These are phyloP conservation scores for Pythium aphanidermatum DNA, from an alignment of 352 stramenopile genomes.

Conservation along the genomic window DNA sequence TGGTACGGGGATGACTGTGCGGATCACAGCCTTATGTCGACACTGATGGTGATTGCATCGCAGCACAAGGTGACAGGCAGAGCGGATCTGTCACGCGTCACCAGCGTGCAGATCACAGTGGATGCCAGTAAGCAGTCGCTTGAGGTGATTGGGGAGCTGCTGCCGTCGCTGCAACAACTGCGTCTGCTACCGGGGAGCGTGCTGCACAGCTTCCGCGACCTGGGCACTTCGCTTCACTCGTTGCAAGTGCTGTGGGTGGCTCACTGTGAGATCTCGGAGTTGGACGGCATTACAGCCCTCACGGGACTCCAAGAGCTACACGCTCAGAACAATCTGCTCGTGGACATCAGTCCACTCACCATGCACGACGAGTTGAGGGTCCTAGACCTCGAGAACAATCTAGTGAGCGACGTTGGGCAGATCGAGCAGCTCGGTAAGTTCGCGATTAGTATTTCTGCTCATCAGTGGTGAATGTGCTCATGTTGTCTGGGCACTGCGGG, in stretches of 20 bases:
- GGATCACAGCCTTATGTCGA: too few species aligned
- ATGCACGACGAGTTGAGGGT: conserved; percentile 85
- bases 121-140: conserved; percentile 79
- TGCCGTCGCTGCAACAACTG: conserved; percentile 69
- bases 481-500: not conserved
- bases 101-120: conserved; percentile 53
- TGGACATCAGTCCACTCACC: conserved; percentile 71
- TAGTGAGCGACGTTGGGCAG: conserved; percentile 61
- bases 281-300: conserved; percentile 83
- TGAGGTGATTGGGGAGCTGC: conserved; percentile 66
- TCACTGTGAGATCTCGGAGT: conserved; percentile 60
- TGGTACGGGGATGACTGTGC: too few species aligned
- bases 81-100: conserved; percentile 51
- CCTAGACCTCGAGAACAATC: conserved; percentile 74
- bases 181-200: conserved; percentile 47
- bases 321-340: conserved; percentile 70
- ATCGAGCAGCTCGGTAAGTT: conserved; percentile 70
- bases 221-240: conserved; percentile 70
- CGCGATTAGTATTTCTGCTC: too few species aligned
- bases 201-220: conserved; percentile 71
- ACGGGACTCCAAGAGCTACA: conserved; percentile 73
- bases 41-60: too few species aligned
- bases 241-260: conserved; percentile 62
- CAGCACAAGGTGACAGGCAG: conserved; percentile 59
- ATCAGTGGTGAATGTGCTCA: not conserved